phyloP scores from a whole-genome alignment of 2,329 filamentous ascomycete species.

The Sordariomycetes sp. region DNA sequence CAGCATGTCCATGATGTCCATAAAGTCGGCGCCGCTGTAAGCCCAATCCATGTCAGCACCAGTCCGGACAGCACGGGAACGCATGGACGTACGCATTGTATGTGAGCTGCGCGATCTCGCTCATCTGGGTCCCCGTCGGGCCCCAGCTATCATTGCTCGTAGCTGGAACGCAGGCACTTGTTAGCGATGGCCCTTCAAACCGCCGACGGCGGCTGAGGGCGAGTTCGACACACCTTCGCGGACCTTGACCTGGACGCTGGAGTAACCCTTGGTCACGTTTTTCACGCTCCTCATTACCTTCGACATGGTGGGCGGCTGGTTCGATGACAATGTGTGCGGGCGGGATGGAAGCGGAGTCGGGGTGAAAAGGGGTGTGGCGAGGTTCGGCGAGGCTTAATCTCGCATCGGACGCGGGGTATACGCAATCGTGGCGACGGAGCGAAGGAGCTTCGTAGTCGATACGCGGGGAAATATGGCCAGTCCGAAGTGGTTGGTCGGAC shows the following conservation, averaged over 20 bases:
- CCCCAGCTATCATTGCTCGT: conserved; percentile 99
- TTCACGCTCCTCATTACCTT: conserved; percentile 96
- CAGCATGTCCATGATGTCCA: conserved; percentile 99
- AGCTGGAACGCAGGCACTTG: conserved; percentile 36
- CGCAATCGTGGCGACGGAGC: neutral
- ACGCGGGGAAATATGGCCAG: neutral
- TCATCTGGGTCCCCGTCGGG: conserved; percentile 95
- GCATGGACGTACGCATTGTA: conserved; percentile 66
- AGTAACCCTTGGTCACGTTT: conserved; percentile 99
- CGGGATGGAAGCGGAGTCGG: neutral
- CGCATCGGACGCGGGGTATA: neutral
- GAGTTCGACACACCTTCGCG: conserved; percentile 61
- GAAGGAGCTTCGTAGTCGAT: neutral
- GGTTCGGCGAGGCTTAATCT: neutral
- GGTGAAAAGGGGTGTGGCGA: neutral
- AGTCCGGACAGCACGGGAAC: neutral
- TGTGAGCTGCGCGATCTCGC: conserved; percentile 93
- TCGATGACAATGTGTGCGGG: neutral
- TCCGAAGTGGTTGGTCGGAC: neutral
- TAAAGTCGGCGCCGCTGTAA: conserved; percentile 82
- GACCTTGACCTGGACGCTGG: conserved; percentile 92
- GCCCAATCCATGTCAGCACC: neutral
- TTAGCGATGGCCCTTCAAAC: neutral
- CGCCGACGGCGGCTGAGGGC: conserved; percentile 14
- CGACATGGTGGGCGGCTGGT: conserved; percentile 52